Base-by-base conservation (phyloP, 1,284 basidiomycete species). In the Rhodotorula sp. region DNA sequence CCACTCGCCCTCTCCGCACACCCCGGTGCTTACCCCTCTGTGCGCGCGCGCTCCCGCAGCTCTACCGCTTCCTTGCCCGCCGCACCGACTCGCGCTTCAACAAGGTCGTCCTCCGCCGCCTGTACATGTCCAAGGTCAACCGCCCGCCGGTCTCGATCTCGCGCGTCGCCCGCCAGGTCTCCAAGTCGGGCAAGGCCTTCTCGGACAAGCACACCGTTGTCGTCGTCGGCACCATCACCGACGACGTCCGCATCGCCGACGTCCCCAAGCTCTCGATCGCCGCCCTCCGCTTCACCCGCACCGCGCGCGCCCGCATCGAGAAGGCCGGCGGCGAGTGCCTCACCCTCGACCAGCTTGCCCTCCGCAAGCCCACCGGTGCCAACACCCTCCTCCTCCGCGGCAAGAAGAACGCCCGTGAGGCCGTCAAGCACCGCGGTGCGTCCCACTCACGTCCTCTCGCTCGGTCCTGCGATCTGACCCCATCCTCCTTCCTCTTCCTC, bases 51-150 rank as follows among this genome's bases (percentile, higher is more conserved):
- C 36, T 21, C n/a, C 39, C 25, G 17, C 80, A 97, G 96, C 89
- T 99, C 78, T 99, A 99, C 88, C 94, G 96, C 81, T 99, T 99
- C 89, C 87, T 99, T 77, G 95, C 96, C 77, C 91, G 97, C 81
- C 91, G 97, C 81, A 99, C 97, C 69, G 93, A 98, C 83, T 89
- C 93, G 74, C 85, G 86, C 79, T 99, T 99, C 87, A 99, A 99
- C 92, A 94, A 96, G 89, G 91, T 89, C 81, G 87, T 99, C 84
- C 93, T 99, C 81, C 92, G 90, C 84, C 91, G 96, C 74, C 90
- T 99, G 75, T 99, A 94, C 87, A 90, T 95, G 84, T 94, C 92
- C 82, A 94, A 95, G 87, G 89, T 88, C 88, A 99, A 99, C 89
- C 92, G 94, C 77, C 94, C 97, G 66, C 97, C 97, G 70, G 85